Evolutionary conservation across 805 yeast genomes (phyloP).

Genomic region (Candida cerambycidarum): DNA sequence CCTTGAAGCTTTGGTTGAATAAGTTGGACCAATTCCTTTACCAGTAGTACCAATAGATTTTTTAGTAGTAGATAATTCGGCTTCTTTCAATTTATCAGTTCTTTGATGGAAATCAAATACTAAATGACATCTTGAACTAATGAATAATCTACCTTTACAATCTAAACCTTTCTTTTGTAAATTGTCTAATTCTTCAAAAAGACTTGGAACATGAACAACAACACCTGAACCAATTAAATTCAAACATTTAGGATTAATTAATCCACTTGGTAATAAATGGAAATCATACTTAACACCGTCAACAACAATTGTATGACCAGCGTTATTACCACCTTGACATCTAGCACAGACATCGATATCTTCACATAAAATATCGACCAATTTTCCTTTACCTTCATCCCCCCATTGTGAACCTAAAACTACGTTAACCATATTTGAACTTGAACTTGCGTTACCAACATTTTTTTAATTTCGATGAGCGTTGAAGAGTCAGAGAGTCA

Average conservation of each 20-base stretch:
- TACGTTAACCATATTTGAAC: constrained; percentile 72
- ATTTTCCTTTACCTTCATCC: constrained; percentile 98
- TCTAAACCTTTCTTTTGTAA: constrained; percentile 80
- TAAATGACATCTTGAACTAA: constrained; percentile 92
- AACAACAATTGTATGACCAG: constrained; percentile 98
- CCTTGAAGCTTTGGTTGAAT: constrained; percentile 94
- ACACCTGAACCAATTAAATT: constrained; percentile 96
- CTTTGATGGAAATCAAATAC: constrained; percentile 98
- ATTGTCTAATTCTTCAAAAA: constrained; percentile 81
- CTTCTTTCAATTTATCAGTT: constrained; percentile 92
- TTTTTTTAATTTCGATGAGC: constrained; percentile 6
- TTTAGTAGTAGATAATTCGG: constrained; percentile 76
- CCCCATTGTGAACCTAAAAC: constrained; percentile 99
- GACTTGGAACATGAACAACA: constrained; percentile 91
- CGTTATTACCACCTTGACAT: constrained; percentile 98
- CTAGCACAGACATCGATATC: constrained; percentile 95
- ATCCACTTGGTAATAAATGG: constrained; percentile 99
- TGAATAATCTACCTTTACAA: constrained; percentile 72
- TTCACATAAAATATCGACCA: constrained; percentile 93
- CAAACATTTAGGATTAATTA: constrained; percentile 87
- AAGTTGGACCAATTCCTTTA: constrained; percentile 98
- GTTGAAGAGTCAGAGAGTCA: constrained; percentile 1
- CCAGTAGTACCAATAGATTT: constrained; percentile 97
- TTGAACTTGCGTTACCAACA: constrained; percentile 1
- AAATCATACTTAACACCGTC: constrained; percentile 87